These are phyloP conservation scores for Zygosaccharomyces pseudobailii DNA, from an alignment of 1,139 yeast genomes.

Conservation along the genomic window DNA sequence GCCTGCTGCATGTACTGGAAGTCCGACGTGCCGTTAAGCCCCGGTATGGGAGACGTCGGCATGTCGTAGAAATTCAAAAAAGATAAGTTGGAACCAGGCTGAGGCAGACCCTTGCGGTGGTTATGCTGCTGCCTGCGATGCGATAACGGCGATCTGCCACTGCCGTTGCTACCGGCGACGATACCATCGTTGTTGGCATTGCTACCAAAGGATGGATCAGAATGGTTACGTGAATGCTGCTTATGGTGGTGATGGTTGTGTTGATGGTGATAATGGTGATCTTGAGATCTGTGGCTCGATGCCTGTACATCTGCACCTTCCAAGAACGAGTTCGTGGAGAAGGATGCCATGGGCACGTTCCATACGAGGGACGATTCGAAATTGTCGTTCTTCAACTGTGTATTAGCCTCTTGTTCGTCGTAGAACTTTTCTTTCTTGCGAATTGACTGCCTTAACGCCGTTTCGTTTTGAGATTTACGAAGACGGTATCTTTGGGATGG, in stretches of 20 bases:
- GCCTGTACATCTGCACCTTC: slow-evolving; percentile 14
- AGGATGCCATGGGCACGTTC: slow-evolving; percentile 45
- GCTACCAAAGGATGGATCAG: background rate
- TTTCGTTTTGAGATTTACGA: slow-evolving; percentile 37
- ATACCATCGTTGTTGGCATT: background rate
- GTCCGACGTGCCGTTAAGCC: slow-evolving; percentile 33
- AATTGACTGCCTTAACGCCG: slow-evolving; percentile 31
- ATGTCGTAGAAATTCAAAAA: slow-evolving; percentile 27
- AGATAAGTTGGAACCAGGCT: slow-evolving; percentile 11
- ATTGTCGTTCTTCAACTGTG: slow-evolving; percentile 26
- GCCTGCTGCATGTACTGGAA: slow-evolving; percentile 37
- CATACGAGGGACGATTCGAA: slow-evolving; percentile 40
- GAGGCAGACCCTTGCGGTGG: background rate
- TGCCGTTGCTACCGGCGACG: background rate
- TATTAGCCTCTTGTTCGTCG: slow-evolving; percentile 37
- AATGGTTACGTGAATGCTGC: background rate
- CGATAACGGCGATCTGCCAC: background rate
- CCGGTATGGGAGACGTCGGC: slow-evolving; percentile 41
- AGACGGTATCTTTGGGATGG: slow-evolving; percentile 39
- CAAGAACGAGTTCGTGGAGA: slow-evolving; percentile 37
- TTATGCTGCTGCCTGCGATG: background rate
- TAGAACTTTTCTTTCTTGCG: slow-evolving; percentile 40
- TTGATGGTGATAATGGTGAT: slow-evolving; percentile 14
- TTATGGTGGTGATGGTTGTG: background rate
- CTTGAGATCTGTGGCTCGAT: slow-evolving; percentile 11